Base-by-base conservation (phyloP, 2,329 filamentous ascomycete genomes). In the Curvularia sp. region DNA sequence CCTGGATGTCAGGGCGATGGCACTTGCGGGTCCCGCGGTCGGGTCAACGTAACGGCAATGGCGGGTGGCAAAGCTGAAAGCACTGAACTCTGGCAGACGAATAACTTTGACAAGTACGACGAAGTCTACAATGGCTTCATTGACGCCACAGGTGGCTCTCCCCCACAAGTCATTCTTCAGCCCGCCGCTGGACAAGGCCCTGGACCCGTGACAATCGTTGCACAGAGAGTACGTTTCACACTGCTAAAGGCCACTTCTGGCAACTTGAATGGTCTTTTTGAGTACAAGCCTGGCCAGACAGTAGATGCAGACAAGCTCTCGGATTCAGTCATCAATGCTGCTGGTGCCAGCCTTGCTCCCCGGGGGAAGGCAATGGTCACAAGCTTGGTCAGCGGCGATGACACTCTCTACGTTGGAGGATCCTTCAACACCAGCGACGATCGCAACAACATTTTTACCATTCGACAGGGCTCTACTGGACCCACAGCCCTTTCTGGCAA, bases 71-170 rank as follows among this genome's bases (percentile, higher is more conserved):
- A 57, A 19, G 25, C 36, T 21, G 81, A 85, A 5, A 83, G 86
- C 27, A 86, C 83, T 0, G 83, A 85, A 0, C 80, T 97, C 7
- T 96, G 86, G 74, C 95, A 99, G 77, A 97, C 93, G 18, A 99
- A 99, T 79, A 86, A 96, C 74, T 96, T 89, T 75, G 94, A 98
- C 81, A 99, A 99, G 78, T 98, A 96, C 72, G 95, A 99, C 73
- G 88, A 91, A 66, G 88, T 99, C 57, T 97, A 93, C 78, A 90
- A 89, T 65, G 95, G 93, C 46, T 87, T 87, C 65, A 87, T 99
- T 53, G 92, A 98, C 72, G 88, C 88, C 53, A 87, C 85, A 52
- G 89, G 86, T 61, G 85, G 84, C 19, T 97, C 97, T 81, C 88
- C 88, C 41, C 92, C 94, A 13, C 86, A 86, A 4, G 87, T 99